A percentile compares a stretch with the other conserved stretches of the same genome.
phyloP scores from a whole-genome alignment of 495 filamentous ascomycete species.

The Xylaria castorea region DNA sequence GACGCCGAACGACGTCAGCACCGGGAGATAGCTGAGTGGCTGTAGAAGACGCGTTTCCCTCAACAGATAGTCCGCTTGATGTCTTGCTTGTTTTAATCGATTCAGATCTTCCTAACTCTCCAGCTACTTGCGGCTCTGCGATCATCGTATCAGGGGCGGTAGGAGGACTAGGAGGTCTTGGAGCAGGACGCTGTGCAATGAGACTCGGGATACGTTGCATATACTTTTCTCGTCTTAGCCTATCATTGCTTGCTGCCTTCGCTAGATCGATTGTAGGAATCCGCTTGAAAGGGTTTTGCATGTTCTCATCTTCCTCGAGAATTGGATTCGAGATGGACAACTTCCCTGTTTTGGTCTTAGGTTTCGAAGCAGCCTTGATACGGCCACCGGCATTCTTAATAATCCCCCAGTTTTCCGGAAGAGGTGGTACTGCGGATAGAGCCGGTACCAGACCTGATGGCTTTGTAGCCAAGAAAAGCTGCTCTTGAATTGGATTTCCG shows the following conservation, averaged over 20 bases:
- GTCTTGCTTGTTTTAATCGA: conserved; percentile 36
- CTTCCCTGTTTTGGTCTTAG: conserved; percentile 42
- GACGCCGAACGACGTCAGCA: conserved; percentile 38
- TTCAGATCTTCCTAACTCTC: conserved; percentile 32
- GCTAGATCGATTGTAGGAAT: conserved; percentile 56
- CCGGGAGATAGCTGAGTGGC: conserved; percentile 55
- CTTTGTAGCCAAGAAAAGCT: conserved; percentile 26
- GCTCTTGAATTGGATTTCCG: conserved; percentile 27
- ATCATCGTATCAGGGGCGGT: conserved; percentile 42
- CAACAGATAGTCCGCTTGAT: conserved; percentile 35
- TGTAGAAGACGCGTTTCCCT: conserved; percentile 42
- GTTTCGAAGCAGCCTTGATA: conserved; percentile 37
- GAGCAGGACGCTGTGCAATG: conserved; percentile 47
- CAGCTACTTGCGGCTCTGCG: conserved; percentile 50
- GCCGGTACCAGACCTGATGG: background rate
- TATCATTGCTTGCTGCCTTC: conserved; percentile 55
- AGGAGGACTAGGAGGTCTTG: conserved; percentile 39
- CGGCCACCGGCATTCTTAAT: conserved; percentile 35
- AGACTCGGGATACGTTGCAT: conserved; percentile 39
- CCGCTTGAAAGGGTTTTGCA: conserved; percentile 49
- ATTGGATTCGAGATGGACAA: conserved; percentile 59
- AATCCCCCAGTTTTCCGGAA: conserved; percentile 5
- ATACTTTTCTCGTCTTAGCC: conserved; percentile 50
- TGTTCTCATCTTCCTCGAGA: conserved; percentile 43
- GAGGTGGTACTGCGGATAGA: conserved; percentile 2